Conservation (phyloP, 129 eudicot species). For the Artemisia annua region DNA sequence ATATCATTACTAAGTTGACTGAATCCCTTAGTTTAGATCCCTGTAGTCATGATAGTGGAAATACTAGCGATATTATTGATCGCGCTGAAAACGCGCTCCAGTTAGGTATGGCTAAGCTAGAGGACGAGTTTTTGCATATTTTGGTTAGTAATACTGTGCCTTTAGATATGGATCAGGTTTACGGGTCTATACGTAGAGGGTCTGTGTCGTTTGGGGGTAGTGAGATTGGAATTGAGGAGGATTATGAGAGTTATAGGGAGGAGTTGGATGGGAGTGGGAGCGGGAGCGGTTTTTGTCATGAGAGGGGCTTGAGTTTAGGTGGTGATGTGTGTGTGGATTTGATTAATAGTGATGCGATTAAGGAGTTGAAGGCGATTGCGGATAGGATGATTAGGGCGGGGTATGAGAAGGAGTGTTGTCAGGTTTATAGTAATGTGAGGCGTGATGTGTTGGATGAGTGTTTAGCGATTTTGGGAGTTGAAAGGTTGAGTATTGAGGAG, state of each 20-base stretch:
- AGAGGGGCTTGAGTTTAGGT: slow-evolving; percentile 67
- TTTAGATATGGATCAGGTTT: slow-evolving; percentile 56
- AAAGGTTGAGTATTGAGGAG: slow-evolving; percentile 87
- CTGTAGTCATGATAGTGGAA: slow-evolving; percentile 1
- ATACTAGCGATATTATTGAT: slow-evolving; percentile 39
- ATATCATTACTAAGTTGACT: slow-evolving; percentile 49
- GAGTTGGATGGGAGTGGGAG: slow-evolving; percentile 35
- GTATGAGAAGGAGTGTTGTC: slow-evolving; percentile 92
- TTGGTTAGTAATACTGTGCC: slow-evolving; percentile 52
- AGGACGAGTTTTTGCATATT: slow-evolving; percentile 71
- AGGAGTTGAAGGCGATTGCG: slow-evolving; percentile 66
- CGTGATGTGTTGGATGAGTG: slow-evolving; percentile 78
- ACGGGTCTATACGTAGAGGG: slow-evolving; percentile 57
- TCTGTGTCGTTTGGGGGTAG: slow-evolving; percentile 34
- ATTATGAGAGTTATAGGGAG: slow-evolving; percentile 40
- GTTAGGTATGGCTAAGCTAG: slow-evolving; percentile 68
- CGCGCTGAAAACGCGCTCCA: slow-evolving; percentile 81
- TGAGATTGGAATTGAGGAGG: slow-evolving; percentile 49
- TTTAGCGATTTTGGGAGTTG: slow-evolving; percentile 71
- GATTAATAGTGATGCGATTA: slow-evolving; percentile 56
- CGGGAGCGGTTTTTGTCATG: slow-evolving; percentile 51
- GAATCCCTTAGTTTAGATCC: slow-evolving; percentile 42
- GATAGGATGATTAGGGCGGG: slow-evolving; percentile 85
- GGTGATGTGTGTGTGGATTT: slow-evolving; percentile 69
- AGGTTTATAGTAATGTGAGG: slow-evolving; percentile 75